phyloP scores from a whole-genome alignment of 306 rosid species.

The Chamaecrista fasciculata region DNA sequence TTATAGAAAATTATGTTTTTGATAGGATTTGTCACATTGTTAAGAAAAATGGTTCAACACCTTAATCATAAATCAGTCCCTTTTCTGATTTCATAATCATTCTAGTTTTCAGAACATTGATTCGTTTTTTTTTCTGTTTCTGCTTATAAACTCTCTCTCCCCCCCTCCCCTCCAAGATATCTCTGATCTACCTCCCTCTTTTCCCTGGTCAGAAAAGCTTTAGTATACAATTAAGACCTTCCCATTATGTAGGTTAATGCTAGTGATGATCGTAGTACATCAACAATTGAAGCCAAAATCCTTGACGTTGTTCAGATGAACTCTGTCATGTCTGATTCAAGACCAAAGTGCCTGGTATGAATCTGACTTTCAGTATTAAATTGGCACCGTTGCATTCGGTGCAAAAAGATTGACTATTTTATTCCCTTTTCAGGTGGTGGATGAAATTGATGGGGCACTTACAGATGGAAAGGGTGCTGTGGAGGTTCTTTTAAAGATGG shows the following conservation, averaged over 20 bases:
- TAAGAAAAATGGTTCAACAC: not conserved
- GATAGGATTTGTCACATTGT: not conserved
- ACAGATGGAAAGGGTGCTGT: slow-evolving; percentile 97
- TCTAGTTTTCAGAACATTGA: not conserved
- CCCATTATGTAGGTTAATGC: slow-evolving; percentile 73
- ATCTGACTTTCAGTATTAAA: slow-evolving; percentile 2
- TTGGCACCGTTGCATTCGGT: not conserved
- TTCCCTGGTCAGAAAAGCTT: not conserved
- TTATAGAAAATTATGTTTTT: not conserved
- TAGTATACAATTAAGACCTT: slow-evolving; percentile 20
- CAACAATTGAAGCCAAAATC: slow-evolving; percentile 82
- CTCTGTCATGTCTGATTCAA: slow-evolving; percentile 62
- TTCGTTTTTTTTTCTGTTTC: not conserved
- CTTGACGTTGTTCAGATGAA: slow-evolving; percentile 86
- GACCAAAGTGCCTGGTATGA: slow-evolving; percentile 89
- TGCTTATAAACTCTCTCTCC: not conserved
- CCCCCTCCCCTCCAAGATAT: not conserved
- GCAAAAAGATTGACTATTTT: slow-evolving; percentile 9
- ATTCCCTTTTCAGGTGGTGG: slow-evolving; percentile 64
- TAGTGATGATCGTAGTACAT: slow-evolving; percentile 89
- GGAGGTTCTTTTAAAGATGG: slow-evolving; percentile 89
- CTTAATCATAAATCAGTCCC: not conserved
- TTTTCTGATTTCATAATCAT: not conserved
- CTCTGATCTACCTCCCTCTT: not conserved
- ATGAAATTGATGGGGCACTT: slow-evolving; percentile 97